Conservation (phyloP, 2,329 filamentous ascomycete species). For the Penicillium occitanis region DNA sequence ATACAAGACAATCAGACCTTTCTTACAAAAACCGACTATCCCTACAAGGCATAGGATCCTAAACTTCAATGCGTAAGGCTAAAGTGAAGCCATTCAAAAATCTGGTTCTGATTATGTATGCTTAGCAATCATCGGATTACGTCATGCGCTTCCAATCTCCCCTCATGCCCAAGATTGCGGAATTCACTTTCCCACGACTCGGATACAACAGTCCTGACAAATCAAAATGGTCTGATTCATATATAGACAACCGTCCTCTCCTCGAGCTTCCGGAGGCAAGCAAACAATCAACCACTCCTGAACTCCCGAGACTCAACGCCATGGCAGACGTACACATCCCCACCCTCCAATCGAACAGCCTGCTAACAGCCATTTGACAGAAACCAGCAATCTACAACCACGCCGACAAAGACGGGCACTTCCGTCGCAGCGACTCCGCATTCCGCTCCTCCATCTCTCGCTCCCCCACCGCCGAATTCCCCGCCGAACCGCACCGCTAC, state of each 20-base stretch:
- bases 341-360: not conserved
- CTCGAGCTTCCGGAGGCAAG: not conserved
- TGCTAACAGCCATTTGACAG: not conserved
- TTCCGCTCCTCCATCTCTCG: conserved; percentile 60
- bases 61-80: no score
- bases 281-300: not conserved
- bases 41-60: no score
- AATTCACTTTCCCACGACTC: not conserved
- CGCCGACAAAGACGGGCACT: conserved; percentile 52
- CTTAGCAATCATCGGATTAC: not conserved
- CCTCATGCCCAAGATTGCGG: not conserved
- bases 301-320: not conserved
- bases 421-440: conserved; percentile 53
- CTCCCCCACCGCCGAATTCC: conserved; percentile 53
- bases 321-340: not conserved
- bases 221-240: not conserved
- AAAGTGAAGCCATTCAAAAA: not conserved
- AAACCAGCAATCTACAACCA: conserved; percentile 13
- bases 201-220: not conserved
- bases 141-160: not conserved
- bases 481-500: conserved; percentile 61
- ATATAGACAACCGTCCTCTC: not conserved
- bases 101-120: not conserved
- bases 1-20: no score
- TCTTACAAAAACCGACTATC: no score